These are phyloP conservation scores for Barnettozyma pratensis DNA, from an alignment of 805 yeast genomes.

Conservation along the genomic window DNA sequence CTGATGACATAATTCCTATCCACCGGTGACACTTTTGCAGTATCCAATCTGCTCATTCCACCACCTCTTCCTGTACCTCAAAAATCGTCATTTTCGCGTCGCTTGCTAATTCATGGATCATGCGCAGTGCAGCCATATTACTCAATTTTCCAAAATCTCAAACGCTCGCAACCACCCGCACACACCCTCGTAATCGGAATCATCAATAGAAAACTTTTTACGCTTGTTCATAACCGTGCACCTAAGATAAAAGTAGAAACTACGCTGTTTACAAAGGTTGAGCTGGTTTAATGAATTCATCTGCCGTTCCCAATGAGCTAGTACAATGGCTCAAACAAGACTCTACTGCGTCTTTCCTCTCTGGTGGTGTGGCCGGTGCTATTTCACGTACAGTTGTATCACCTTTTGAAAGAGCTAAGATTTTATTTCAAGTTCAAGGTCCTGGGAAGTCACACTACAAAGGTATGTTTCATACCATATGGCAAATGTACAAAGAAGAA, in stretches of 20 bases:
- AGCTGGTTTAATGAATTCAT: not conserved
- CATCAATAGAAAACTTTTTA: not conserved
- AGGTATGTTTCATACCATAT: slow-evolving; percentile 72
- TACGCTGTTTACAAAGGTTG: not conserved
- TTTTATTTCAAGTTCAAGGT: slow-evolving; percentile 84
- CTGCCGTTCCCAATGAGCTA: slow-evolving; percentile 7
- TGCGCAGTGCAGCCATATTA: no score
- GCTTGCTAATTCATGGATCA: no score
- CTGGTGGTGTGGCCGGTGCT: slow-evolving; percentile 80
- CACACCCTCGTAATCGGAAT: not conserved
- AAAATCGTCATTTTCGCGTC: no score
- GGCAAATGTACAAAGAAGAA: slow-evolving; percentile 80
- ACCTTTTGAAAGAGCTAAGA: slow-evolving; percentile 93
- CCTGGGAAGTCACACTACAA: slow-evolving; percentile 39
- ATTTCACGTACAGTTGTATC: slow-evolving; percentile 87
- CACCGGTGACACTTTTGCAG: no score
- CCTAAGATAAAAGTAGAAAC: not conserved
- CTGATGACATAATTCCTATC: no score
- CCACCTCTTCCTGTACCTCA: no score
- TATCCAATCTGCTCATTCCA: no score
- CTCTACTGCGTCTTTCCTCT: slow-evolving; percentile 55
- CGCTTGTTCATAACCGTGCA: not conserved
- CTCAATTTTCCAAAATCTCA: no score
- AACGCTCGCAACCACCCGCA: not conserved
- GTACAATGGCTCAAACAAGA: slow-evolving; percentile 34